phyloP scores from a whole-genome alignment of 2,329 filamentous ascomycete genomes.

The Chaetoscypha palmicola region DNA sequence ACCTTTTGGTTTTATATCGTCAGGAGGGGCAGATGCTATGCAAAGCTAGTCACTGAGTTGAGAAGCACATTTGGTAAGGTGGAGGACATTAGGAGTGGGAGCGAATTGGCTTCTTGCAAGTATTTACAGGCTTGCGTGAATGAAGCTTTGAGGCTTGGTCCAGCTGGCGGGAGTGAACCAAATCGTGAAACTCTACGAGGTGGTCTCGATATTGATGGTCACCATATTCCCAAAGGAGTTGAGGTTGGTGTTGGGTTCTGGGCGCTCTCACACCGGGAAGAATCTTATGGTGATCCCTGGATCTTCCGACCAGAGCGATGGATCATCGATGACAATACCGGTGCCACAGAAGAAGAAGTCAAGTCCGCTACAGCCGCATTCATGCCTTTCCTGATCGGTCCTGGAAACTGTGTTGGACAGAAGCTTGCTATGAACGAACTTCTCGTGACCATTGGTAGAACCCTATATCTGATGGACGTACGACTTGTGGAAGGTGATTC shows the following conservation, averaged over 20 bases:
- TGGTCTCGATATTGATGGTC: slow-evolving; percentile 20
- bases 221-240: slow-evolving; percentile 26
- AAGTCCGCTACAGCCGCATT: slow-evolving; percentile 4
- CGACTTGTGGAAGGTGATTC: not conserved
- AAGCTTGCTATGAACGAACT: slow-evolving; percentile 14
- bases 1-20: slow-evolving; percentile 33
- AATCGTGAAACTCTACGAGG: slow-evolving; percentile 35
- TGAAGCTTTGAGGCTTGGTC: slow-evolving; percentile 41
- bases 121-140: slow-evolving; percentile 37
- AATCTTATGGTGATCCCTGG: slow-evolving; percentile 33
- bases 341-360: slow-evolving; percentile 12
- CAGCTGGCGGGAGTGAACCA: slow-evolving; percentile 36
- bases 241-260: slow-evolving; percentile 33
- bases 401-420: slow-evolving; percentile 10
- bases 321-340: slow-evolving; percentile 10
- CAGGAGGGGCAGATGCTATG: slow-evolving; percentile 23
- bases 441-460: slow-evolving; percentile 4
- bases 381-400: slow-evolving; percentile 12
- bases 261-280: slow-evolving; percentile 26
- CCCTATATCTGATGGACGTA: slow-evolving; percentile 10
- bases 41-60: slow-evolving; percentile 29
- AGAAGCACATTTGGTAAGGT: slow-evolving; percentile 30
- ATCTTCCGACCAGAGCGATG: slow-evolving; percentile 16
- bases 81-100: slow-evolving; percentile 27
- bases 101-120: slow-evolving; percentile 30